Evolutionary conservation across 208 protist species (phyloP).

Genomic region (Leishmania tarentolae): DNA sequence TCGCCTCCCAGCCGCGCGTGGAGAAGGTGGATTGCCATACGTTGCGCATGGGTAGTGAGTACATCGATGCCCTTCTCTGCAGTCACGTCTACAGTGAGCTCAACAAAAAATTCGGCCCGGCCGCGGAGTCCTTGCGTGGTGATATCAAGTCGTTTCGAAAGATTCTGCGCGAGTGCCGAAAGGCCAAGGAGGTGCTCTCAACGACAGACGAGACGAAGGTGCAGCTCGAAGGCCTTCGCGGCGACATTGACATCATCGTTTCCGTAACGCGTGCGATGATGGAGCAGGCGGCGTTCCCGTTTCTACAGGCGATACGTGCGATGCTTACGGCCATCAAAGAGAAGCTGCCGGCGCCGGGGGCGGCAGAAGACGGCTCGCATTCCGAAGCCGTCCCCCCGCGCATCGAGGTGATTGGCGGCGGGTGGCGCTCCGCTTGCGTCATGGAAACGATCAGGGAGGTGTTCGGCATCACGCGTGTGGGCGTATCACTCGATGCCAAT

Average conservation of each 20-base stretch:
- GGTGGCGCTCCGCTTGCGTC: constrained; percentile 70
- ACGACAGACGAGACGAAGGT: constrained; percentile 52
- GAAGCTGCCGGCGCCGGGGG: constrained; percentile 8
- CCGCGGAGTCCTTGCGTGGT: constrained; percentile 29
- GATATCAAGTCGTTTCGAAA: constrained; percentile 59
- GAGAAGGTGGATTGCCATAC: constrained; percentile 42
- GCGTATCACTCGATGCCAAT: constrained; percentile 65
- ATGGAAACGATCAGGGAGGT: constrained; percentile 45
- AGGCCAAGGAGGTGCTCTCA: constrained; percentile 80
- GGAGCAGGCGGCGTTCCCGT: constrained; percentile 37
- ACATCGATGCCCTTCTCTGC: constrained; percentile 57
- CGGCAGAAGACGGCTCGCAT: constrained; percentile 1
- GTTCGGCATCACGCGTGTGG: constrained; percentile 43
- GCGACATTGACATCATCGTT: constrained; percentile 52
- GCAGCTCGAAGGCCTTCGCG: constrained; percentile 56
- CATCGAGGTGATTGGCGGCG: constrained; percentile 75
- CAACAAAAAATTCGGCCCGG: constrained; percentile 28
- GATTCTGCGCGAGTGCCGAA: constrained; percentile 62
- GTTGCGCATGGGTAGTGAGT: constrained; percentile 50
- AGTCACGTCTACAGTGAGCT: constrained; percentile 60
- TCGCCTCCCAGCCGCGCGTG: constrained; percentile 34
- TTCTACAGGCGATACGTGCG: constrained; percentile 32
- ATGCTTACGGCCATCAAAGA: constrained; percentile 45
- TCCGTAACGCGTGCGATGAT: constrained; percentile 37
- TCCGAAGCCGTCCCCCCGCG: constrained; percentile 24